Evolutionary conservation across 495 filamentous ascomycete genomes (phyloP).

Genomic region (Cercophora samala): DNA sequence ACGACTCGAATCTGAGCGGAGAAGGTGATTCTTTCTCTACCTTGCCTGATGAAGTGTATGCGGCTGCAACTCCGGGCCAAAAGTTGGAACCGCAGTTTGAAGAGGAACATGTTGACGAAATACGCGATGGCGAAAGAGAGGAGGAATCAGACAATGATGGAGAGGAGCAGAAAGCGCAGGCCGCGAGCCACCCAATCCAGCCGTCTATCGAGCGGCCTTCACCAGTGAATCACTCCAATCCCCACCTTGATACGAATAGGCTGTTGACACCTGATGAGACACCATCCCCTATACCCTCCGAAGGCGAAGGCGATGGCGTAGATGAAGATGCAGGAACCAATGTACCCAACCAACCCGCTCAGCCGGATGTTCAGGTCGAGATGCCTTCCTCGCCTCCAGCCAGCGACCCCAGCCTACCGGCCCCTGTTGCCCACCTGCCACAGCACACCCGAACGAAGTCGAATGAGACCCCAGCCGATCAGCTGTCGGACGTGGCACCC

Average conservation of each 20-base stretch:
- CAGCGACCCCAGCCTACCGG: conserved; percentile 7
- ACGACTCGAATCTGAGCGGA: conserved; percentile 24
- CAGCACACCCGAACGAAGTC: conserved; percentile 28
- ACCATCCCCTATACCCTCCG: conserved; percentile 45
- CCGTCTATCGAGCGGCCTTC: conserved; percentile 38
- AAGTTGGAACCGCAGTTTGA: conserved; percentile 14
- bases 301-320: conserved; percentile 13
- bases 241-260: conserved; percentile 40
- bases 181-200: conserved; percentile 27
- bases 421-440: not conserved
- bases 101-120: not conserved
- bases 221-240: conserved; percentile 35
- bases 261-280: conserved; percentile 55
- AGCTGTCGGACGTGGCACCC: conserved; percentile 18
- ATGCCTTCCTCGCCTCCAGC: conserved; percentile 37
- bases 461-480: conserved; percentile 33
- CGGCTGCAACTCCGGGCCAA: conserved; percentile 47
- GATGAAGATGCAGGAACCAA: not conserved
- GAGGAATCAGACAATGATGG: not conserved
- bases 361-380: conserved; percentile 16
- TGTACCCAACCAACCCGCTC: conserved; percentile 1
- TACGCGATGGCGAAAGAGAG: not conserved
- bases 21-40: conserved; percentile 54
- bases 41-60: conserved; percentile 46
- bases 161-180: conserved; percentile 9